A percentile compares a stretch with the other conserved stretches of the same genome.
Evolutionary conservation across 805 yeast species (phyloP).

Genomic region (Kockiozyma suomiensis): DNA sequence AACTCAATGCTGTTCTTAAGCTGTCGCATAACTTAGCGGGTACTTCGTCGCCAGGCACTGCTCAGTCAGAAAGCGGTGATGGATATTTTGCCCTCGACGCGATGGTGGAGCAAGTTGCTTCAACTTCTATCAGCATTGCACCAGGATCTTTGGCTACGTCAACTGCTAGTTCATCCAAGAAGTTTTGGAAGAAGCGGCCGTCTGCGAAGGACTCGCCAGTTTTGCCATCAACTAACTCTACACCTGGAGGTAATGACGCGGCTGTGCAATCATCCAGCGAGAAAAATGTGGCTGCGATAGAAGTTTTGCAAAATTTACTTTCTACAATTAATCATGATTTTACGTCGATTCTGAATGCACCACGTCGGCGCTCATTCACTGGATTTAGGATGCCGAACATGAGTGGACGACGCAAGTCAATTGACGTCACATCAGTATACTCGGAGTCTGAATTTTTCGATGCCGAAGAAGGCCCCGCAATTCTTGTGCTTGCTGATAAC

Average conservation of each 20-base stretch:
- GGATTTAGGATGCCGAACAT: constrained; percentile 1
- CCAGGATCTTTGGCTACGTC: not conserved
- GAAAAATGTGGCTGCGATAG: constrained; percentile 1
- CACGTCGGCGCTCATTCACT: constrained; percentile 9
- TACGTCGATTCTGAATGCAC: not conserved
- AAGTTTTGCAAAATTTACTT: constrained; percentile 18
- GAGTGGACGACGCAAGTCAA: not conserved
- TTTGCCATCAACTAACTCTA: not conserved
- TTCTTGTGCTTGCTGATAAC: constrained; percentile 34
- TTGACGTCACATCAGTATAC: constrained; percentile 21
- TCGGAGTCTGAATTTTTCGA: constrained; percentile 56
- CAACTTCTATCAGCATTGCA: not conserved
- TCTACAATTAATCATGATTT: constrained; percentile 13
- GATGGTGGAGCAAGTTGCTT: constrained; percentile 6
- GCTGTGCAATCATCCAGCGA: not conserved
- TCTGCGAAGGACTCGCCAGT: constrained; percentile 3
- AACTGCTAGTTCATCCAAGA: not conserved
- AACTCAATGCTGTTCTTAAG: constrained; percentile 10
- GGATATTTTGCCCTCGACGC: constrained; percentile 19
- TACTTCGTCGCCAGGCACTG: not conserved
- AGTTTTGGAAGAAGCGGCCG: constrained; percentile 12
- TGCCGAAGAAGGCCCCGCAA: constrained; percentile 57
- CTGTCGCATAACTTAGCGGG: not conserved
- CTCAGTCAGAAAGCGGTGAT: not conserved
- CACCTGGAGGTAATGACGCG: not conserved